Percentiles rank a stretch among this genome's conserved stretches.
Evolutionary conservation across 805 yeast species (phyloP).

Genomic region (Pichia eremophila): DNA sequence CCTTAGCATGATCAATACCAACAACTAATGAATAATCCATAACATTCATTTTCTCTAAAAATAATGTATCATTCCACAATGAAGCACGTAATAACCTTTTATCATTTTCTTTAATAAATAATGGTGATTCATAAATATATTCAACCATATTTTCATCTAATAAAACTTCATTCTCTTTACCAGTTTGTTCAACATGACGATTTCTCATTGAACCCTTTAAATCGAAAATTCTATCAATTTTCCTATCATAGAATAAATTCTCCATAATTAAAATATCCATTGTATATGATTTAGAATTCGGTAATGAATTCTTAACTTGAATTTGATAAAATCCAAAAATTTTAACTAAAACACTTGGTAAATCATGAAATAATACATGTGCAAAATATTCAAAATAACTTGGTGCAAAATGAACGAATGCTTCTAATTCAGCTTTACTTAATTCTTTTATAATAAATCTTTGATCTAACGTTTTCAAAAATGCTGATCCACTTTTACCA

Average conservation of each 20-base stretch:
- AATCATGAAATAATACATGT: slow-evolving; percentile 87
- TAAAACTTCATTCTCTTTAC: slow-evolving; percentile 87
- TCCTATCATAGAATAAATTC: slow-evolving; percentile 77
- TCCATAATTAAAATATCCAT: slow-evolving; percentile 95
- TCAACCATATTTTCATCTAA: slow-evolving; percentile 98
- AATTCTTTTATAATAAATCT: slow-evolving; percentile 84
- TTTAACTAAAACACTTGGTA: slow-evolving; percentile 91
- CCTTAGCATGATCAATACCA: slow-evolving; percentile 69
- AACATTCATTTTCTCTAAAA: slow-evolving; percentile 92
- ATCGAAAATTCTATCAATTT: slow-evolving; percentile 82
- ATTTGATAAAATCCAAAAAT: slow-evolving; percentile 94
- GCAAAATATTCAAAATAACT: slow-evolving; percentile 94
- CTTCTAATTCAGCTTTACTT: slow-evolving; percentile 80
- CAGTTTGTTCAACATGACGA: slow-evolving; percentile 93
- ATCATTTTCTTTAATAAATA: slow-evolving; percentile 87
- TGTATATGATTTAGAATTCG: slow-evolving; percentile 60
- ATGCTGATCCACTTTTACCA: slow-evolving; percentile 93
- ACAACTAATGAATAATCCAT: slow-evolving; percentile 96
- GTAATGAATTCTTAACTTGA: slow-evolving; percentile 68
- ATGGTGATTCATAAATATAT: slow-evolving; percentile 90
- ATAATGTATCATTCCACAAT: slow-evolving; percentile 89
- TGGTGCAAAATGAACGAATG: slow-evolving; percentile 92
- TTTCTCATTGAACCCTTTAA: slow-evolving; percentile 97
- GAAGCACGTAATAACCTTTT: slow-evolving; percentile 81
- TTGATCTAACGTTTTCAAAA: slow-evolving; percentile 85